Conservation (phyloP, 352 stramenopile species). For the Phytophthora nicotianae region DNA sequence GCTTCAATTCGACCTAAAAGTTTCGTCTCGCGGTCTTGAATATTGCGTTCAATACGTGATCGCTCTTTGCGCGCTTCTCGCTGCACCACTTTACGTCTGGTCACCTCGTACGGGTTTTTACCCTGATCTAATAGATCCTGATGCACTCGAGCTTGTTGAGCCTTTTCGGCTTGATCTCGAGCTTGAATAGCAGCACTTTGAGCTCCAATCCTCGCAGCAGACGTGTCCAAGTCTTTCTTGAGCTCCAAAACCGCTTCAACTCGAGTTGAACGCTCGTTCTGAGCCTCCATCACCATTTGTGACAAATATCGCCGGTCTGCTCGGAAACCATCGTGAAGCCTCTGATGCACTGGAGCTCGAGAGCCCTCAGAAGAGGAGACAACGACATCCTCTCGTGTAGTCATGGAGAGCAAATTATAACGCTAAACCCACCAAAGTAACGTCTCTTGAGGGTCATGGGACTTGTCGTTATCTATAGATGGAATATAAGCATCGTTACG, state of each 20-base stretch:
- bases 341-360: constrained; percentile 40
- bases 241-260: constrained; percentile 64
- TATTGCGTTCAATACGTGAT: constrained; percentile 45
- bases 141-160: constrained; percentile 47
- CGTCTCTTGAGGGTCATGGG: constrained; percentile 13
- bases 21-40: constrained; percentile 55
- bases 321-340: constrained; percentile 57
- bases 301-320: constrained; percentile 54
- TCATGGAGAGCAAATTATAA: constrained; percentile 16
- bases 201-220: constrained; percentile 45
- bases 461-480: too few relatives aligned
- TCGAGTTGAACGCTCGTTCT: constrained; percentile 39
- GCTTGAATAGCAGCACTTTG: constrained; percentile 47
- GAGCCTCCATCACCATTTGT: constrained; percentile 43
- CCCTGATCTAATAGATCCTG: constrained; percentile 66
- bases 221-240: constrained; percentile 62
- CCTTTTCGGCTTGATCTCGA: constrained; percentile 27
- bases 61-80: constrained; percentile 43
- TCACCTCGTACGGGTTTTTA: constrained; percentile 81
- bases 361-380: neutral
- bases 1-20: constrained; percentile 61
- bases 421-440: constrained; percentile 10
- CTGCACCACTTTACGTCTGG: constrained; percentile 51
- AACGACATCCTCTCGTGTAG: constrained; percentile 1
- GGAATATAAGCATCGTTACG: too few relatives aligned